phyloP scores from a whole-genome alignment of 352 stramenopile genomes.

The Phytophthora agathidicida region DNA sequence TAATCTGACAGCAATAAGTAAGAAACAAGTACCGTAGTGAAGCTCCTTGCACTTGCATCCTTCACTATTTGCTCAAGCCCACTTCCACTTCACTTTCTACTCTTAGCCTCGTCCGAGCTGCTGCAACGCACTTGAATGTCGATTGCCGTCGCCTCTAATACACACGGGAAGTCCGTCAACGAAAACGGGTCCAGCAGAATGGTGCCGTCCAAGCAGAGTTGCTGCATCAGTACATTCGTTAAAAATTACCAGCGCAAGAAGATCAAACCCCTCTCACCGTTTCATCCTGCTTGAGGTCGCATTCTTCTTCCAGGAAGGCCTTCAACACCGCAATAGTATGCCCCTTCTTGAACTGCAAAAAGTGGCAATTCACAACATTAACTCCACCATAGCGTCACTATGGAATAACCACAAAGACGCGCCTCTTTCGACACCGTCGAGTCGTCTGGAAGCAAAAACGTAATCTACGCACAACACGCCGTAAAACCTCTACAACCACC shows the following conservation, averaged over 20 bases:
- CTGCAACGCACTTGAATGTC: constrained; percentile 47
- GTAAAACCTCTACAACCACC: neutral
- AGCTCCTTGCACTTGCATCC: too few relatives aligned
- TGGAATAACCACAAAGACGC: neutral
- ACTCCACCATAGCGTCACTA: neutral
- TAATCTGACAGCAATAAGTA: too few relatives aligned
- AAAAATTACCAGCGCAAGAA: neutral
- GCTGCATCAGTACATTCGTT: constrained; percentile 18
- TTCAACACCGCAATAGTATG: constrained; percentile 70
- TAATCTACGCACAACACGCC: constrained; percentile 49
- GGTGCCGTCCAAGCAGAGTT: constrained; percentile 45
- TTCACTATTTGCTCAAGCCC: neutral
- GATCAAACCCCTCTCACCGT: constrained; percentile 29
- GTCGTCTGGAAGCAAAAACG: constrained; percentile 62
- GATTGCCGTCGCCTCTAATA: constrained; percentile 41
- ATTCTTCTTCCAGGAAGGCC: constrained; percentile 62
- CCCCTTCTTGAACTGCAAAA: constrained; percentile 64
- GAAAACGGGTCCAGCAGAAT: constrained; percentile 69
- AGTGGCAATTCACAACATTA: neutral
- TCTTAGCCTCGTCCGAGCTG: constrained; percentile 13
- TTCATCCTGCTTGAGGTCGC: constrained; percentile 39
- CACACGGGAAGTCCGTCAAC: constrained; percentile 60
- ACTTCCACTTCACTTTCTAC: constrained; percentile 32
- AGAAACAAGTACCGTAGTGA: too few relatives aligned
- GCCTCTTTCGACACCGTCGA: constrained; percentile 53